Evolutionary conservation across 768 basidiomycete genomes (phyloP), one percentile per base, ranked within the genome.

Genomic region (Suillus variegatus): DNA sequence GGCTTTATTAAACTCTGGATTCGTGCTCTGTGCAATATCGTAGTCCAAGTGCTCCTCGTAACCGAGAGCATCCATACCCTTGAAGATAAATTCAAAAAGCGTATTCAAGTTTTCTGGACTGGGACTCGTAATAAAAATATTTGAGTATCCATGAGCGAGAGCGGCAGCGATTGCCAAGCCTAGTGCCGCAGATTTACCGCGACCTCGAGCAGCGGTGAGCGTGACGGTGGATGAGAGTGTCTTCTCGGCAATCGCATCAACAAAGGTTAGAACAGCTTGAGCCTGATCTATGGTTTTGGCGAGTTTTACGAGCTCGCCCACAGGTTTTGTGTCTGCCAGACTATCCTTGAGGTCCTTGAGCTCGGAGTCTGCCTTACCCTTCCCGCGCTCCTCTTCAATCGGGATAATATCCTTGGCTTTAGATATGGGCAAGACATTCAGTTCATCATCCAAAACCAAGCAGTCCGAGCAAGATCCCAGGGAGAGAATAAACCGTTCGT

Each of bases 41-140:
- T 99, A 99, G 72, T 99, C 97, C 60, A 97, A 83, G 78, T 98
- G 97, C 75, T 99, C 97, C 77, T 99, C 95, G 73, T 96, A 99
- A 1, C 95, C 95, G 43, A 99, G 79, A 3, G 86, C 91, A 74
- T 99, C 97, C 81, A 99, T 81, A 1, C 97, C 97, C 75, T 97
- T 97, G 84, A 97, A 97, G 35, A 98, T 85, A 75, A 99, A 99
- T 65, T 98, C 95, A 72, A 98, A 99, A n/a, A 99, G 75, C 0
- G 97, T 99, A 80, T 92, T 96, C 80, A 99, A 80, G 77, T 99
- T 99, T 78, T 99, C 97, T 2, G 97, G 97, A 72, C 91, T 94
- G 0, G 97, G 97, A 76, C 93, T 95, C 12, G 97, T 99, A 61
- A 99, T 94, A 74, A 99, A 99, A 65, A 99, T 94, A 77, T 99